phyloP scores from a whole-genome alignment of 257 asterid genomes.

The Sherardia arvensis region DNA sequence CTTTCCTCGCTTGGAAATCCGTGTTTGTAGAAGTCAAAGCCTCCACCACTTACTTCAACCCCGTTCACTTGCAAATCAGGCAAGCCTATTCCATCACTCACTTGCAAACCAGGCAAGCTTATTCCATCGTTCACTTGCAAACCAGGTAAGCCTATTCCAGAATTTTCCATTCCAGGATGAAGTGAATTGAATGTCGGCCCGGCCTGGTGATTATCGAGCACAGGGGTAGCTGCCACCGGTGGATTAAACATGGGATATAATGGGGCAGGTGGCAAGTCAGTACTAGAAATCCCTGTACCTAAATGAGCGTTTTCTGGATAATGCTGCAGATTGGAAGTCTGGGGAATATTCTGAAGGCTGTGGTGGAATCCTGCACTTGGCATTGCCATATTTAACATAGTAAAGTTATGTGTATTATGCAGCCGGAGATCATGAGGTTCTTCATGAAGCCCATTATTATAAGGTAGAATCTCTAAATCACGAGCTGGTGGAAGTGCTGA shows the following conservation, averaged over 20 bases:
- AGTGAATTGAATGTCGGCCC: constrained; percentile 21
- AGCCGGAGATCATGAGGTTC: constrained; percentile 20
- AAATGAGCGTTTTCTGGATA: constrained; percentile 25
- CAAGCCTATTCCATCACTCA: constrained; percentile 16
- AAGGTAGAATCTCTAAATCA: constrained; percentile 21
- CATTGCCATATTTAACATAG: constrained; percentile 23
- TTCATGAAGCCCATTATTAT: constrained; percentile 19
- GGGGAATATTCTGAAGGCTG: constrained; percentile 17
- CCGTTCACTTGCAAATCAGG: constrained; percentile 10
- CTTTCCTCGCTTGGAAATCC: constrained; percentile 14
- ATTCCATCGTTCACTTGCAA: too few species aligned
- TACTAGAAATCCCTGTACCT: constrained; percentile 22
- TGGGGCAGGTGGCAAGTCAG: constrained; percentile 26
- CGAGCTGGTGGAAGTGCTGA: constrained; percentile 22
- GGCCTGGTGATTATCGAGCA: constrained; percentile 26
- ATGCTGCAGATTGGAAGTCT: constrained; percentile 24
- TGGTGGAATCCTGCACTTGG: constrained; percentile 19
- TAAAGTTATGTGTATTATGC: constrained; percentile 14
- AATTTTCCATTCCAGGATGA: constrained; percentile 20
- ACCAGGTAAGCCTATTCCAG: constrained; percentile 16
- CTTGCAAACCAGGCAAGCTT: too few species aligned
- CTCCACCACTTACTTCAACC: constrained; percentile 16
- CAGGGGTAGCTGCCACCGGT: constrained; percentile 22
- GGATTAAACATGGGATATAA: constrained; percentile 26
- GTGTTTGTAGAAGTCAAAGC: constrained; percentile 19